Evolutionary conservation across 352 stramenopile species (phyloP).

Genomic region (Pythium angustatum): DNA sequence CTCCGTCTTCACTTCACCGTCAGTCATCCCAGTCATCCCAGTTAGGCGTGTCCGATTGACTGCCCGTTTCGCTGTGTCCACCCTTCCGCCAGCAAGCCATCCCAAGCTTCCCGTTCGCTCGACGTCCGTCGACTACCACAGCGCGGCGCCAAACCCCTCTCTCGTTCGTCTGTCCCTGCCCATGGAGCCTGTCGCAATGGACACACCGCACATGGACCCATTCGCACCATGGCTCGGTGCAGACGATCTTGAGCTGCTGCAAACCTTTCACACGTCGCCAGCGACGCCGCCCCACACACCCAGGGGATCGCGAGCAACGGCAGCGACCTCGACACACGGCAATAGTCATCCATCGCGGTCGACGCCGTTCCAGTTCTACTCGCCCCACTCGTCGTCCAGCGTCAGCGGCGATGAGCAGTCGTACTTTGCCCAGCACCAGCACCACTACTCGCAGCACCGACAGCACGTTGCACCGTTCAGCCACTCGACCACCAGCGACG

Average conservation of each 20-base stretch:
- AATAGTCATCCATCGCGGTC: too few species aligned
- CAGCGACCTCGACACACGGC: neutral
- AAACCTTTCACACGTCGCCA: slow-evolving; percentile 12
- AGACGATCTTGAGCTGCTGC: slow-evolving; percentile 28
- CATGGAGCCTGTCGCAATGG: slow-evolving; percentile 16
- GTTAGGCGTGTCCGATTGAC: neutral
- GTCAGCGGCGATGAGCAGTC: neutral
- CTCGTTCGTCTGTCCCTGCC: neutral
- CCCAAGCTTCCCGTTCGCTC: neutral
- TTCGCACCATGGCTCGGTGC: slow-evolving; percentile 25
- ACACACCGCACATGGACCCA: slow-evolving; percentile 11
- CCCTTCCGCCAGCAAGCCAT: neutral
- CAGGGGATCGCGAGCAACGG: neutral
- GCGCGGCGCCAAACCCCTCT: neutral
- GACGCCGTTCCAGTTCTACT: slow-evolving; percentile 2
- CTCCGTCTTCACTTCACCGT: too few species aligned
- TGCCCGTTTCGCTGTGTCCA: neutral
- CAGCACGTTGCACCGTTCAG: too few species aligned
- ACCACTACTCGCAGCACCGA: neutral
- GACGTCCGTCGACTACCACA: neutral
- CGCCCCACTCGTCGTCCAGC: neutral
- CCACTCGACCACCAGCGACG: too few species aligned
- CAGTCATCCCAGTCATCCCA: too few species aligned
- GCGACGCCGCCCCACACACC: neutral
- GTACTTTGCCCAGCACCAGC: neutral